phyloP scores from a whole-genome alignment of 805 yeast species.

The Sungouiozyma intestinalis region DNA sequence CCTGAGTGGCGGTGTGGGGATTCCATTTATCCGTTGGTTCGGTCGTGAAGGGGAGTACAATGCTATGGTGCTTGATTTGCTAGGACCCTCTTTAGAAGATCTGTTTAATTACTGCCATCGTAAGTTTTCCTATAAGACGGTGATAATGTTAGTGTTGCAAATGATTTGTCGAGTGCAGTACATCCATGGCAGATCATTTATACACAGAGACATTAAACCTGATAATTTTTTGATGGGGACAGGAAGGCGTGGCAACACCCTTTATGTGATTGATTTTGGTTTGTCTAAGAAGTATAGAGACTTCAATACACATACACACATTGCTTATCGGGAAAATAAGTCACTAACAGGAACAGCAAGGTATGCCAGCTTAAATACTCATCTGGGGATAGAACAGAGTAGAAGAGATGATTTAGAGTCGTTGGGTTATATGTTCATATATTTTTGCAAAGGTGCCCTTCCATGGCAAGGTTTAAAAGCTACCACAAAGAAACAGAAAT shows the following conservation, averaged over 20 bases:
- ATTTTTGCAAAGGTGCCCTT: conserved; percentile 88
- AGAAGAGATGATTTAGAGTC: conserved; percentile 95
- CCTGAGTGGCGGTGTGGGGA: conserved; percentile 91
- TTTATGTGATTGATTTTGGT: conserved; percentile 89
- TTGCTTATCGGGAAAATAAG: conserved; percentile 93
- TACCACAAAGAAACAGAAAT: conserved; percentile 91
- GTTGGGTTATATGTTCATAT: conserved; percentile 86
- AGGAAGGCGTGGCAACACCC: conserved; percentile 90
- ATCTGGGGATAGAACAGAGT: conserved; percentile 91
- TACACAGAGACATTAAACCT: conserved; percentile 77
- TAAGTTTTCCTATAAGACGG: conserved; percentile 87
- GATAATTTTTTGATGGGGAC: conserved; percentile 81
- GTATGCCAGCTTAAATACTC: conserved; percentile 91
- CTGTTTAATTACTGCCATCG: conserved; percentile 92
- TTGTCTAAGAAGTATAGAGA: conserved; percentile 90
- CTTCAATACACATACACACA: conserved; percentile 87
- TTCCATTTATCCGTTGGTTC: conserved; percentile 93
- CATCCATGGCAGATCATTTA: conserved; percentile 89
- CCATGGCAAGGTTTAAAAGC: conserved; percentile 99
- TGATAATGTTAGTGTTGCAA: conserved; percentile 86
- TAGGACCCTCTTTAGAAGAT: conserved; percentile 94
- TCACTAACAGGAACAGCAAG: conserved; percentile 96
- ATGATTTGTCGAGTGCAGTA: conserved; percentile 88
- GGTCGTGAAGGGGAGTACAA: conserved; percentile 95
- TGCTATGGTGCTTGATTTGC: conserved; percentile 91